Evolutionary conservation across 805 yeast species (phyloP).

Genomic region (Yamadazyma endophytica): DNA sequence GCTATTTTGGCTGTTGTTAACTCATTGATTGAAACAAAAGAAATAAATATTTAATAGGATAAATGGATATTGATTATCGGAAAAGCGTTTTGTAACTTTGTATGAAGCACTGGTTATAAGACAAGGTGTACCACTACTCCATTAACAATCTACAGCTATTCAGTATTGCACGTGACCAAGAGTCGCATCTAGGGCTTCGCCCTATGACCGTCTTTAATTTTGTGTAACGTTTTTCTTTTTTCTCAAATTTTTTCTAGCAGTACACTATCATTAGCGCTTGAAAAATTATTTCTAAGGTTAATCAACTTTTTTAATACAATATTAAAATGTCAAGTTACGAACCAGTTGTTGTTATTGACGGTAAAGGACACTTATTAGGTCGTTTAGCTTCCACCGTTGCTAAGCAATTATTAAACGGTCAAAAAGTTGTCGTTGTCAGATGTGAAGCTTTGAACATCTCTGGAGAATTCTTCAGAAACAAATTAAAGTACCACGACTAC

Average conservation of each 20-base stretch:
- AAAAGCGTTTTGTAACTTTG: neutral
- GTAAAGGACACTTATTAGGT: constrained; percentile 99
- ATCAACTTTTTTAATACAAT: constrained; percentile 3
- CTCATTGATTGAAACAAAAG: constrained; percentile 28
- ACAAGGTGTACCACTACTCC: no score
- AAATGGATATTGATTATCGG: constrained; percentile 1
- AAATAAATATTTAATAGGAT: constrained; percentile 19
- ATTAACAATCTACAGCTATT: neutral
- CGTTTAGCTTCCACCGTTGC: constrained; percentile 99
- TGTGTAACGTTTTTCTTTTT: neutral
- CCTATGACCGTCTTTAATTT: neutral
- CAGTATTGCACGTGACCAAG: neutral
- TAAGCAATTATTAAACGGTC: constrained; percentile 97
- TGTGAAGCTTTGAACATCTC: constrained; percentile 97
- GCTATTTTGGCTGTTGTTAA: constrained; percentile 61
- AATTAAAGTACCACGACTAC: constrained; percentile 99
- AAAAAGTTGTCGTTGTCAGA: constrained; percentile 96
- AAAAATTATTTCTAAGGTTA: constrained; percentile 6
- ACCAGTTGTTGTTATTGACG: constrained; percentile 98
- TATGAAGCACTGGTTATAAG: neutral
- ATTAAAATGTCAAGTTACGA: constrained; percentile 73
- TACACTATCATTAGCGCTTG: no score
- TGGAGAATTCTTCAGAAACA: constrained; percentile 99
- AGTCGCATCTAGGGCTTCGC: constrained; percentile 1
- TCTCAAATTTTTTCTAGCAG: neutral